A percentile compares a stretch with the other conserved stretches of the same genome.
These are phyloP conservation scores for Zoysia matrella DNA, from an alignment of 202 grass and related monocot species.

Conservation along the genomic window DNA sequence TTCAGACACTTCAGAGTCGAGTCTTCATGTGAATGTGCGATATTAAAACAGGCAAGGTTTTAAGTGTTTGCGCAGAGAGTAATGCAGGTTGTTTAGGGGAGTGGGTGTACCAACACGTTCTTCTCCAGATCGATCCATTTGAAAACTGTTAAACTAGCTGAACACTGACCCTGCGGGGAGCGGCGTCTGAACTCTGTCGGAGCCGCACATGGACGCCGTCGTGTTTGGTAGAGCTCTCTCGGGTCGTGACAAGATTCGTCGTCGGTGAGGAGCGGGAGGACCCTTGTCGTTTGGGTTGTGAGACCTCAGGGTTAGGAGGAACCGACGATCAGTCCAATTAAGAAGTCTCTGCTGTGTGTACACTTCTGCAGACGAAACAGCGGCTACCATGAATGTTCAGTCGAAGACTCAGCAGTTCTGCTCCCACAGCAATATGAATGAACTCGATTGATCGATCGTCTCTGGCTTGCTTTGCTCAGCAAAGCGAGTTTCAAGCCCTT, in stretches of 20 bases:
- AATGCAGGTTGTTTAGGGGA: conserved; percentile 17
- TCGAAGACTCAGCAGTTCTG: too few species aligned
- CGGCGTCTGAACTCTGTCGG: background rate
- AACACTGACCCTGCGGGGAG: background rate
- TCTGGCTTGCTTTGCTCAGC: too few species aligned
- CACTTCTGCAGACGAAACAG: too few species aligned
- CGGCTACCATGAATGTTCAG: too few species aligned
- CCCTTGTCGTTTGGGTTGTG: conserved; percentile 23
- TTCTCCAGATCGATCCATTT: background rate
- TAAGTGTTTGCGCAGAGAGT: conserved; percentile 11
- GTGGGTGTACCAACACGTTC: background rate
- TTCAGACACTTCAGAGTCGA: background rate
- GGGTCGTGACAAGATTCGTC: conserved; percentile 31
- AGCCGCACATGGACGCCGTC: conserved; percentile 42
- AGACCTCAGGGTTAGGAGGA: conserved; percentile 30
- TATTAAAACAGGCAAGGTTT: background rate
- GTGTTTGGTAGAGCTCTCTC: conserved; percentile 45
- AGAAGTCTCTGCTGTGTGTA: too few species aligned
- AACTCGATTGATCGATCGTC: too few species aligned
- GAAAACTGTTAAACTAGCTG: background rate
- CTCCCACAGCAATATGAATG: conserved; percentile 29
- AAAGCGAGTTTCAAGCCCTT: background rate
- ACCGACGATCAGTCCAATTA: background rate
- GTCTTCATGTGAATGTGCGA: background rate
- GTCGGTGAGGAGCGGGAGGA: background rate